Conservation (phyloP, 208 protist species). For the Angomonas desouzai region DNA sequence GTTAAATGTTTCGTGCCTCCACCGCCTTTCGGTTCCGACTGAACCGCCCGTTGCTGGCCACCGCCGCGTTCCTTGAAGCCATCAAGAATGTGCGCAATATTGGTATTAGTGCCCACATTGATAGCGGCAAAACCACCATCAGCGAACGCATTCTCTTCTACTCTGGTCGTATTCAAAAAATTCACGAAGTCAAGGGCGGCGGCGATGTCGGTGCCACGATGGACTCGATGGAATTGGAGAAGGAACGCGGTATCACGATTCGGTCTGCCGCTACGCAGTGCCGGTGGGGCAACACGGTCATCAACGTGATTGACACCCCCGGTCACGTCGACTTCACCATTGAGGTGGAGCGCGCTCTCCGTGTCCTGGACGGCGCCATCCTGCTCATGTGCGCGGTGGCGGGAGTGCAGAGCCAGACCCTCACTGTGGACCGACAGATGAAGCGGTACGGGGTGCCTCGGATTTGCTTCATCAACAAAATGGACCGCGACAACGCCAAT, state of each 20-base stretch:
- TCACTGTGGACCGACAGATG: constrained; percentile 99
- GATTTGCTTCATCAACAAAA: constrained; percentile 99
- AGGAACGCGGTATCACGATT: constrained; percentile 99
- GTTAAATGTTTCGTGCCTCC: constrained; percentile 30
- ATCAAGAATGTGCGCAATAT: constrained; percentile 92
- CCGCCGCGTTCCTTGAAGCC: constrained; percentile 63
- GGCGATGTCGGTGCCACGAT: constrained; percentile 99
- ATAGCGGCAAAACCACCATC: constrained; percentile 98
- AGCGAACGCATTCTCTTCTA: constrained; percentile 99
- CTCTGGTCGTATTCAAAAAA: constrained; percentile 94
- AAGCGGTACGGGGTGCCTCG: constrained; percentile 97
- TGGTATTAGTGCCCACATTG: constrained; percentile 98
- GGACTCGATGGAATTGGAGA: constrained; percentile 98
- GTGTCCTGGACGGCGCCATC: constrained; percentile 98
- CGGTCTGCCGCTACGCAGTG: constrained; percentile 97
- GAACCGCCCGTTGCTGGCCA: constrained; percentile 40
- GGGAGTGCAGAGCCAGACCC: constrained; percentile 98
- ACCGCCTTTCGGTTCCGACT: constrained; percentile 22
- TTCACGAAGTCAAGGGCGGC: constrained; percentile 98
- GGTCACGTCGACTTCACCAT: constrained; percentile 99
- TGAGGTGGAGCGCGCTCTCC: constrained; percentile 97
- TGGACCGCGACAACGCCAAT: constrained; percentile 95
- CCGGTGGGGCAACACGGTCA: constrained; percentile 92
- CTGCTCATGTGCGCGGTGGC: constrained; percentile 95
- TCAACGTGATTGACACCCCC: constrained; percentile 99